Percentiles rank a stretch among this genome's conserved stretches.
These are phyloP conservation scores for Kluyveromyces sp. DNA, from an alignment of 1,139 yeast species.

Conservation along the genomic window DNA sequence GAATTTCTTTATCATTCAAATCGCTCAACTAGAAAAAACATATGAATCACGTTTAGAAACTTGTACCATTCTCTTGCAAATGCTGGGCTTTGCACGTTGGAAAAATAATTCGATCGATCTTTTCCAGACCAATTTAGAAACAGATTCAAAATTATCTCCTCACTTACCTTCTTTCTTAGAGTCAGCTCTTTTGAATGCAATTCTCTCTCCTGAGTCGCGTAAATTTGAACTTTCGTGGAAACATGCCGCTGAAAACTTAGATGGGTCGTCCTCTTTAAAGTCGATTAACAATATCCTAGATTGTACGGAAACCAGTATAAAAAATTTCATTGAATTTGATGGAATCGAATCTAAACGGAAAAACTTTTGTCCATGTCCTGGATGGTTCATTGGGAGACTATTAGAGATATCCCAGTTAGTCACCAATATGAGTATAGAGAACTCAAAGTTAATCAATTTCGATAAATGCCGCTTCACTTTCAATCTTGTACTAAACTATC, in stretches of 20 bases:
- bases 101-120: slow-evolving; percentile 61
- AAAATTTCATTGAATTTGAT: slow-evolving; percentile 26
- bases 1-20: slow-evolving; percentile 55
- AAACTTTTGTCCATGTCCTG: slow-evolving; percentile 73
- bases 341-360: slow-evolving; percentile 41
- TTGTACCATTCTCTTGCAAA: slow-evolving; percentile 62
- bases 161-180: slow-evolving; percentile 83
- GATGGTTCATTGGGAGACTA: slow-evolving; percentile 61
- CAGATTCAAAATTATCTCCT: slow-evolving; percentile 35
- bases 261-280: slow-evolving; percentile 8
- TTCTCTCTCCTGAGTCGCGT: slow-evolving; percentile 76
- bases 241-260: slow-evolving; percentile 16
- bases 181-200: slow-evolving; percentile 66
- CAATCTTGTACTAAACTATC: slow-evolving; percentile 46
- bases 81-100: slow-evolving; percentile 57
- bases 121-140: slow-evolving; percentile 33
- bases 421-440: slow-evolving; percentile 57
- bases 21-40: slow-evolving; percentile 51
- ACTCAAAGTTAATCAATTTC: slow-evolving; percentile 52
- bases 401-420: slow-evolving; percentile 59
- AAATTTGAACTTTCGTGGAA: slow-evolving; percentile 36
- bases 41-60: slow-evolving; percentile 57
- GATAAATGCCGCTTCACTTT: slow-evolving; percentile 60
- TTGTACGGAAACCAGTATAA: slow-evolving; percentile 18
- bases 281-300: slow-evolving; percentile 15